A percentile compares a stretch with the other conserved stretches of the same genome.
These are phyloP conservation scores for Tulasnella sp. DNA, from an alignment of 768 basidiomycete species.

Conservation along the genomic window DNA sequence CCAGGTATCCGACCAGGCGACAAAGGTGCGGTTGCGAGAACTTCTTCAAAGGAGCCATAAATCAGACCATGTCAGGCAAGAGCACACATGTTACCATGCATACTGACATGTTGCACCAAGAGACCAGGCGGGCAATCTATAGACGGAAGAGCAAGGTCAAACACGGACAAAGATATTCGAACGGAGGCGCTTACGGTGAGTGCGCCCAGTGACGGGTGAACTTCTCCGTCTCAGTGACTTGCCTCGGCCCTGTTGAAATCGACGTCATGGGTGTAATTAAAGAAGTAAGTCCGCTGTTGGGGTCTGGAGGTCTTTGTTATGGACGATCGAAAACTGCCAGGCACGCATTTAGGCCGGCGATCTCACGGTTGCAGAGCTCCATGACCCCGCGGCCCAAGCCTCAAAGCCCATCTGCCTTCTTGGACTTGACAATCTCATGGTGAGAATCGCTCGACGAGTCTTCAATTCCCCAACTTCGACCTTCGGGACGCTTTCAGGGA, in stretches of 20 bases:
- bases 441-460: neutral
- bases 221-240: neutral
- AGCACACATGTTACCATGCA: neutral
- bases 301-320: neutral
- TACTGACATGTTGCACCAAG: neutral
- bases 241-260: neutral
- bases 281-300: too few relatives aligned
- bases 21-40: slow-evolving; percentile 7
- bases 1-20: slow-evolving; percentile 15
- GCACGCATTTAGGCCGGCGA: neutral
- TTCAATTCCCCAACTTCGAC: neutral
- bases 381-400: neutral
- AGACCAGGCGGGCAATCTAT: neutral
- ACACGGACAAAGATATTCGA: neutral
- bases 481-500: neutral
- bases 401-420: neutral
- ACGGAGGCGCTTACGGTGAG: neutral
- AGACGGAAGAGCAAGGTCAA: neutral
- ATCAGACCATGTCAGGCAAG: neutral
- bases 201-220: neutral
- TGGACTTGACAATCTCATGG: neutral
- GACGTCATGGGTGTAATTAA: neutral
- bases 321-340: neutral
- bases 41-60: neutral
- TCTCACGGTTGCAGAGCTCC: neutral